Evolutionary conservation across 371 early-diverging fungal genomes (phyloP), one percentile per base, ranked within the genome.

Genomic region (Parasitella parasitica): DNA sequence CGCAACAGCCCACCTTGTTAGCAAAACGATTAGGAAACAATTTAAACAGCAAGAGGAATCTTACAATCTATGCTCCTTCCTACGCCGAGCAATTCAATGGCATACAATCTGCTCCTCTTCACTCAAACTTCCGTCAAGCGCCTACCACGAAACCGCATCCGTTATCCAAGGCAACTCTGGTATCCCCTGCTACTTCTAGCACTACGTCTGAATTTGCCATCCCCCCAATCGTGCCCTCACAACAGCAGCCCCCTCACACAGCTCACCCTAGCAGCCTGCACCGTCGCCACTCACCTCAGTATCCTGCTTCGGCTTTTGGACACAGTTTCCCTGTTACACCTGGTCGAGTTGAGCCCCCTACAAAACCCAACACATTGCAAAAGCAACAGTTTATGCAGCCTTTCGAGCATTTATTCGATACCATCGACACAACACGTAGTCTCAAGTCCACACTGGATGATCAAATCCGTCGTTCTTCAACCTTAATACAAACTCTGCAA

Each of bases 401-500:
- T 0, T 81, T 85, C 61, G 80, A 85, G 46, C 80, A 80, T 64
- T 54, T 86, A 15, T 86, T 82, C 69, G 87, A 87, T 53, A 81
- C 83, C 0, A 80, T 85, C 38, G 86, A 84, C 46, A 82, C 83
- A 3, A 80, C 81, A 2, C 75, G 81, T 2, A 79, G 77, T 0
- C 73, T 93, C 15, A 84, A 86, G 41, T 49, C 70, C 2, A 87
- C 89, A 0, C 71, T 93, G 60, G 87, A 89, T 62, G 91, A 90
- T 51, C 91, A 91, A 70, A 85, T 93, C 41, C 83, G 93, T 16
- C 83, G 86, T 16, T 88, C 91, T 4, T 78, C 89, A 1, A 80
- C 89, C 3, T 64, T 93, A 35, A 82, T 93, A n/a, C 90, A 91
- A 60, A 90, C 91, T 2, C 72, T 93, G 26, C 90, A 89, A 64